Conservation (phyloP, 2,329 filamentous ascomycete genomes). For the Paracoccidioides brasiliensis region DNA sequence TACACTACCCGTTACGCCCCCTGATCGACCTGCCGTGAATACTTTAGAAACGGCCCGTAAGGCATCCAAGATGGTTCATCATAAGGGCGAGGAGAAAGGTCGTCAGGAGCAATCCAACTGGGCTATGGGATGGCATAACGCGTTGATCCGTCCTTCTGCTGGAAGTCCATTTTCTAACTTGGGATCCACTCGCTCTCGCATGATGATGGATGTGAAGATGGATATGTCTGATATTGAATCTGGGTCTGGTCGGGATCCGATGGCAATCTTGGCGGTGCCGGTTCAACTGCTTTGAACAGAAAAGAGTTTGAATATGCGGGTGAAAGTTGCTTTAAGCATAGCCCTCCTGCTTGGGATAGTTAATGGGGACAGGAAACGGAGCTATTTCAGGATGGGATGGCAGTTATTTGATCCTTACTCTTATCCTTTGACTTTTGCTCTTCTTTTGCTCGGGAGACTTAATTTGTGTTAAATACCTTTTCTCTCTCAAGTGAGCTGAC, state of each 20-base stretch:
- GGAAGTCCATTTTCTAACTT: neutral
- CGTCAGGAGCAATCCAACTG: neutral
- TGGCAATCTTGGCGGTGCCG: neutral
- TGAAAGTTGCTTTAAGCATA: neutral
- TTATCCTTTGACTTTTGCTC: neutral
- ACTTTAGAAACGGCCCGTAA: neutral
- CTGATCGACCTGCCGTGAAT: neutral
- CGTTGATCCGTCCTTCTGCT: neutral
- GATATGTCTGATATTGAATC: neutral
- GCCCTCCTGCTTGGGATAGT: neutral
- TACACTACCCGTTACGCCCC: neutral
- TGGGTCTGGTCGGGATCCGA: neutral
- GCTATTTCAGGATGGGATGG: neutral
- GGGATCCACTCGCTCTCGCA: neutral
- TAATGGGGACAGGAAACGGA: neutral
- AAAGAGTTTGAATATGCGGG: neutral
- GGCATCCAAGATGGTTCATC: neutral
- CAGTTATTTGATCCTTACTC: neutral
- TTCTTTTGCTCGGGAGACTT: neutral
- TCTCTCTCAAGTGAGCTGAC: neutral
- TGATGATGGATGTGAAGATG: neutral
- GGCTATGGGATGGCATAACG: neutral
- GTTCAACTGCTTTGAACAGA: too few species aligned
- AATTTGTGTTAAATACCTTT: neutral
- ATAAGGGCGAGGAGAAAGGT: neutral